These are phyloP conservation scores for Candida nemodendra DNA, from an alignment of 805 yeast species.

Conservation along the genomic window DNA sequence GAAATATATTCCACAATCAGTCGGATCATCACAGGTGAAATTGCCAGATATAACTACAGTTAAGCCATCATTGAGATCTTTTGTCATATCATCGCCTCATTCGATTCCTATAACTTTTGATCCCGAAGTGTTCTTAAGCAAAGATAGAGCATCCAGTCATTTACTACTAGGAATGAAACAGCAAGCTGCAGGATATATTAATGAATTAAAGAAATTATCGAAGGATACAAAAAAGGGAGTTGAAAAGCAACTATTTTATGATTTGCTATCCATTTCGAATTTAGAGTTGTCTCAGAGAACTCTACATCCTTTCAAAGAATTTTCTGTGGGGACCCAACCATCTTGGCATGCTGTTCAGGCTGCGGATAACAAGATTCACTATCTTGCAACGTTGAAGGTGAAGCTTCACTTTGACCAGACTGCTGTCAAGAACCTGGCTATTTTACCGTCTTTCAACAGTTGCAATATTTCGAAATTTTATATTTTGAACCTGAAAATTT, in stretches of 20 bases:
- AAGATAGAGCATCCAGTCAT: constrained; percentile 15
- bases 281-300: constrained; percentile 13
- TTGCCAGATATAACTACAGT: constrained; percentile 19
- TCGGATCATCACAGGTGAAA: constrained; percentile 1
- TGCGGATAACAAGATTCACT: constrained; percentile 7
- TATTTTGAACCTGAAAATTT: constrained; percentile 14
- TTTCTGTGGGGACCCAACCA: constrained; percentile 13
- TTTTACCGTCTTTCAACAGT: constrained; percentile 22
- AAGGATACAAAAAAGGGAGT: constrained; percentile 21
- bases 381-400: constrained; percentile 14
- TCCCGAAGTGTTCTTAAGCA: constrained; percentile 11
- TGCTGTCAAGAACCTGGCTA: constrained; percentile 12
- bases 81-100: constrained; percentile 18
- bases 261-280: constrained; percentile 22
- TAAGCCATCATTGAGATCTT: constrained; percentile 18
- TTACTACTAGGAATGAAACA: constrained; percentile 13
- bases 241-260: constrained; percentile 24
- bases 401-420: constrained; percentile 16
- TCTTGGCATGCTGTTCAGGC: constrained; percentile 13
- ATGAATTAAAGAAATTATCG: constrained; percentile 15
- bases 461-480: constrained; percentile 22
- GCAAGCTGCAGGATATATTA: constrained; percentile 13
- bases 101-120: constrained; percentile 22
- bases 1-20: constrained; percentile 7
- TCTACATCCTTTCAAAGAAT: constrained; percentile 18